Percentiles rank a stretch among this genome's conserved stretches.
Evolutionary conservation across 805 yeast species (phyloP).

Genomic region (Jamesozyma rosinii): DNA sequence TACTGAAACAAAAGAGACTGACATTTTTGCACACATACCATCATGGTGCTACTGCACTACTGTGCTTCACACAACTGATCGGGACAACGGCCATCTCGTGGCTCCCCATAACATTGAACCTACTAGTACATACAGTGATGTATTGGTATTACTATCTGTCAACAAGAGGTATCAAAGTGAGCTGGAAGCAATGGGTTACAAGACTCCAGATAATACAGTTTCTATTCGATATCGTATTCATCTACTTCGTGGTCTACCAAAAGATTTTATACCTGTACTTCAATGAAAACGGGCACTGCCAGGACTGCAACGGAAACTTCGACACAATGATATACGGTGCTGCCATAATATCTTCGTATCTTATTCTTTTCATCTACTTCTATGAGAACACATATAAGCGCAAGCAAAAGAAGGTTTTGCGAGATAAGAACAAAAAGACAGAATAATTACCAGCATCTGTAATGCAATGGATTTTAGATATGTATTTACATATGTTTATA

Average conservation of each 20-base stretch:
- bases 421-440: constrained; percentile 26
- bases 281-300: constrained; percentile 34
- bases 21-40: constrained; percentile 92
- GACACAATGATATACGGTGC: constrained; percentile 67
- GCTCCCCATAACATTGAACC: constrained; percentile 85
- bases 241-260: constrained; percentile 67
- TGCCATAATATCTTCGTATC: constrained; percentile 65
- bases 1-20: constrained; percentile 81
- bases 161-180: constrained; percentile 86
- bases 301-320: constrained; percentile 67
- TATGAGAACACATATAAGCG: constrained; percentile 36
- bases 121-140: constrained; percentile 92
- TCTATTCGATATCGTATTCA: constrained; percentile 76
- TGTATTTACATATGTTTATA: neutral
- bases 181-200: constrained; percentile 99
- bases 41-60: constrained; percentile 93
- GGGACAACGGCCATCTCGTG: constrained; percentile 88
- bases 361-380: constrained; percentile 66
- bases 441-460: neutral
- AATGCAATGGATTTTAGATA: no score
- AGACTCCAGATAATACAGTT: constrained; percentile 91
- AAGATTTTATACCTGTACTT: neutral
- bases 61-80: constrained; percentile 85
- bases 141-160: constrained; percentile 93
- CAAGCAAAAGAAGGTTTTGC: constrained; percentile 43